Base-by-base conservation (phyloP, 2,329 filamentous ascomycete species). In the Macroventuria anomochaeta region DNA sequence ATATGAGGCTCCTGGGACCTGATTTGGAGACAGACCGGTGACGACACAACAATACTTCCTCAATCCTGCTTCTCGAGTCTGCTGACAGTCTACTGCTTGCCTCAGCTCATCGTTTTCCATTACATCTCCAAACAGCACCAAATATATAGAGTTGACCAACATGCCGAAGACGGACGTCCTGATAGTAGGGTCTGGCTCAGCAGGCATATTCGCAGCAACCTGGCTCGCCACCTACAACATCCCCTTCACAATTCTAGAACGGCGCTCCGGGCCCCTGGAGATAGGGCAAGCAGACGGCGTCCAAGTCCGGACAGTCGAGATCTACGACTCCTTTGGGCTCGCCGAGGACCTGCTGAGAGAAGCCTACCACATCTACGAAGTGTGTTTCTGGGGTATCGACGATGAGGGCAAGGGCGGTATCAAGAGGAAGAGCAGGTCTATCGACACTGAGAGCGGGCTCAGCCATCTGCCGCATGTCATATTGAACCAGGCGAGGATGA, bases 301-400 rank as follows among this genome's bases (percentile, higher is more conserved):
- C 2, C 85, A 89, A 72, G 84, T 82, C 58, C 84, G 87, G 1
- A 89, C 85, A 0, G 77, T 90, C 2, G 86, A 91, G 70, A 88
- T 91, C n/a, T 84, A 91, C 49, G 86, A 91, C 61, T 85, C 83
- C 6, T 88, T 91, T 57, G 87, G 84, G 1, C 80, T 91, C 36
- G 84, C 79, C 1, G 83, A 89, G 54, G 78, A 82, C 7, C 79
- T 83, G 3, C 83, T 86, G 76, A 83, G 84, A 18, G 87, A 90
- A 62, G 80, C 83, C 2, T 88, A 88, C 64, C 85, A 86, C 62
- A 83, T 89, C 68, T 76, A 88, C 2, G 88, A 88, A 73, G 84
- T 88, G 15, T 77, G 76, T 7, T 80, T 80, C 57, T 80, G 79
- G 78, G 64, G 58, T 6, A 71, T 51, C 53, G 67, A 67, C n/a